Evolutionary conservation across 345 rosid genomes (phyloP).

Genomic region (Hirschfeldia incana): DNA sequence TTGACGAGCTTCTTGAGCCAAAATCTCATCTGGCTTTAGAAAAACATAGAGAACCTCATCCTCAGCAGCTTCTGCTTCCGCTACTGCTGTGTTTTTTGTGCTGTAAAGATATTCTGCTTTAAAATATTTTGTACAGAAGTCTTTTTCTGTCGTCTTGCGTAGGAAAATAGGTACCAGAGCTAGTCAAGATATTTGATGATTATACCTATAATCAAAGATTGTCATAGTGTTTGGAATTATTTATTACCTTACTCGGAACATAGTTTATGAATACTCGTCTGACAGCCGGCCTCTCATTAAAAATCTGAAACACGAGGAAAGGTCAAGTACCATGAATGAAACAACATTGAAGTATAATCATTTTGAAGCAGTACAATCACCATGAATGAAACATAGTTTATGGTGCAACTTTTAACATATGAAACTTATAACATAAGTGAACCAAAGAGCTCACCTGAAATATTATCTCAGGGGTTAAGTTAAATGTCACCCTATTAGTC

Average conservation of each 20-base stretch:
- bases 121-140: conserved; percentile 93
- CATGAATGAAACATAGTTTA: neutral
- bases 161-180: conserved; percentile 13
- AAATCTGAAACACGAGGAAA: conserved; percentile 54
- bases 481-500: conserved; percentile 91
- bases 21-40: conserved; percentile 80
- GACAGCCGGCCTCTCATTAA: conserved; percentile 95
- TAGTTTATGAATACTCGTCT: conserved; percentile 71
- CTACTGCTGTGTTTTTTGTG: conserved; percentile 69
- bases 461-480: conserved; percentile 33
- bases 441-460: conserved; percentile 61
- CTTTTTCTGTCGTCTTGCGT: conserved; percentile 79
- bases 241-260: conserved; percentile 83
- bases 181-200: conserved; percentile 14
- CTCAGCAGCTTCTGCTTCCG: conserved; percentile 97
- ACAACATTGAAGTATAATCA: neutral
- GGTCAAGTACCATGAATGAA: neutral
- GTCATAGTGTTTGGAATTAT: conserved; percentile 15
- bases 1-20: conserved; percentile 71
- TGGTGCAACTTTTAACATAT: conserved; percentile 1
- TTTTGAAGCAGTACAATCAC: neutral
- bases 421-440: conserved; percentile 16
- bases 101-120: conserved; percentile 88
- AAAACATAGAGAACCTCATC: conserved; percentile 93
- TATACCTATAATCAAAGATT: conserved; percentile 9